A percentile compares a stretch with the other conserved stretches of the same genome.
Conservation (phyloP, 2,329 filamentous ascomycete species). For the Cladorrhinum sp. region DNA sequence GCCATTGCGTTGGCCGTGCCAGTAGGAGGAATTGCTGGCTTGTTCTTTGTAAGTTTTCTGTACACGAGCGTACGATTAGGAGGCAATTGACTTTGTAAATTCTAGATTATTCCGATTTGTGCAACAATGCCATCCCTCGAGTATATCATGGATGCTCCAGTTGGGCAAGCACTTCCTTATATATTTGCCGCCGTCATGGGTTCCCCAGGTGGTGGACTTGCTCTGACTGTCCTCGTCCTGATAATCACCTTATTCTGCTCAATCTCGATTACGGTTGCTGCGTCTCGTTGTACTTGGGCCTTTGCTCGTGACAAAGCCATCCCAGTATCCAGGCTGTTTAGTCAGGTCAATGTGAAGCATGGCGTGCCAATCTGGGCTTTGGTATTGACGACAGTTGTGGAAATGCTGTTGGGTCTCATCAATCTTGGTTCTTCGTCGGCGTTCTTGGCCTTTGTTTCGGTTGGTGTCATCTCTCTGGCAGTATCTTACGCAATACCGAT, state of each 20-base stretch:
- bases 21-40: conserved; percentile 50
- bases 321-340: conserved; percentile 49
- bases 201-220: conserved; percentile 48
- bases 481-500: conserved; percentile 57
- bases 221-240: conserved; percentile 50
- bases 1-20: conserved; percentile 52
- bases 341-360: conserved; percentile 48
- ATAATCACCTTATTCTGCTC: conserved; percentile 58
- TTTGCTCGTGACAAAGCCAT: conserved; percentile 60
- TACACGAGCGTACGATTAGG: not conserved
- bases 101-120: conserved; percentile 49
- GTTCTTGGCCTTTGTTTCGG: conserved; percentile 55
- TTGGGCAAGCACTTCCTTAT: conserved; percentile 53
- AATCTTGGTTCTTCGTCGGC: conserved; percentile 57
- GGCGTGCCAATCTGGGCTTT: conserved; percentile 56
- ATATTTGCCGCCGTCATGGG: conserved; percentile 53
- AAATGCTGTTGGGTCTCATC: conserved; percentile 54
- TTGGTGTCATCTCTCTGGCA: conserved; percentile 56
- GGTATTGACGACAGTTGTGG: conserved; percentile 51
- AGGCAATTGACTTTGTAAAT: not conserved
- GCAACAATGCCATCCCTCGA: conserved; percentile 40
- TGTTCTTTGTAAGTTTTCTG: conserved; percentile 45
- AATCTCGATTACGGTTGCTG: conserved; percentile 64
- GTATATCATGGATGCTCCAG: conserved; percentile 45
- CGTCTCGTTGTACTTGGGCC: conserved; percentile 64